phyloP scores from a whole-genome alignment of 1,139 yeast species.

The Scheffersomyces illinoinensis region DNA sequence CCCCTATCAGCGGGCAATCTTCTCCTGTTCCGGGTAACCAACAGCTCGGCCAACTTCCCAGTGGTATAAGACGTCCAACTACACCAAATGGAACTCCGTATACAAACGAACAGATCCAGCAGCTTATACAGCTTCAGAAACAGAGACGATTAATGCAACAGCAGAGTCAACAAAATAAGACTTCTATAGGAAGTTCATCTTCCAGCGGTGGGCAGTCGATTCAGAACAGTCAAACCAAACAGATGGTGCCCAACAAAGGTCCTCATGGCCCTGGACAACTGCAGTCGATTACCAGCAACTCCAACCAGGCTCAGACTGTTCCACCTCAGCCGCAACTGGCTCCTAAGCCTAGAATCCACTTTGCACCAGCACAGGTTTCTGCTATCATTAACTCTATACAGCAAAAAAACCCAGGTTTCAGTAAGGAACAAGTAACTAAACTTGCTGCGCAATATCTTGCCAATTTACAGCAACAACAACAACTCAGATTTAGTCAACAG shows the following conservation, averaged over 20 bases:
- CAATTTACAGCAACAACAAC: conserved; percentile 54
- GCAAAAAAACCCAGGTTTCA: conserved; percentile 64
- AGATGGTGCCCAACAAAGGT: background rate
- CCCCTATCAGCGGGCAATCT: conserved; percentile 1
- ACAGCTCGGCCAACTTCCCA: conserved; percentile 2
- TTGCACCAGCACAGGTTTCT: conserved; percentile 66
- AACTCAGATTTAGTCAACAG: conserved; percentile 28
- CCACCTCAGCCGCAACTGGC: conserved; percentile 6
- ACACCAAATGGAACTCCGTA: conserved; percentile 56
- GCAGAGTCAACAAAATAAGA: conserved; percentile 25
- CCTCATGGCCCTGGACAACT: background rate
- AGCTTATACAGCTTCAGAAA: conserved; percentile 50
- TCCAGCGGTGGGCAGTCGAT: background rate
- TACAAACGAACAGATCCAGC: conserved; percentile 57
- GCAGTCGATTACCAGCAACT: background rate
- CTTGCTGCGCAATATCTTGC: conserved; percentile 72
- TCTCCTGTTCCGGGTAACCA: conserved; percentile 1
- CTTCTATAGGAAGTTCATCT: background rate
- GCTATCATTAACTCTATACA: conserved; percentile 71
- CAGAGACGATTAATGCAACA: conserved; percentile 53
- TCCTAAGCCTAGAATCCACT: conserved; percentile 40
- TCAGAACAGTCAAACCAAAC: background rate
- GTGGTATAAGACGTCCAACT: conserved; percentile 32
- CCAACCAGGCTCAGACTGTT: conserved; percentile 2
- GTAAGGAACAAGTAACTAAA: conserved; percentile 71